Conservation (phyloP, 2,329 filamentous ascomycete species). For the Lasiodiplodia sp. region DNA sequence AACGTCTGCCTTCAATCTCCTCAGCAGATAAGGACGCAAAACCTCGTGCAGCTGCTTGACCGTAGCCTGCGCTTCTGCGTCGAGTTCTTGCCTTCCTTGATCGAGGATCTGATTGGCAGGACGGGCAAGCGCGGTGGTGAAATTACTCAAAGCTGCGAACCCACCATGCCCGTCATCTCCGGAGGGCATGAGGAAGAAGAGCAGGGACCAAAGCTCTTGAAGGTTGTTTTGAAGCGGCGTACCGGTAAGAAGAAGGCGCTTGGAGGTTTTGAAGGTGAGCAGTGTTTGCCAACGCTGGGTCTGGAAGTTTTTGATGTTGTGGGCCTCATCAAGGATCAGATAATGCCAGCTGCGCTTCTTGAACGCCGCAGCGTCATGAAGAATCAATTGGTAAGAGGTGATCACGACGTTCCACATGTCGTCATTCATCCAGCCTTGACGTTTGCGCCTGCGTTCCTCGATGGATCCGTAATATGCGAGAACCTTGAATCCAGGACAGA, state of each 20-base stretch:
- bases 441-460: slow-evolving; percentile 89
- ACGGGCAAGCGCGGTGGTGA: slow-evolving; percentile 94
- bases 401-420: slow-evolving; percentile 95
- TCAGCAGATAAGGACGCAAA: slow-evolving; percentile 86
- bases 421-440: slow-evolving; percentile 91
- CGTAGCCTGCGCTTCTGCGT: slow-evolving; percentile 89
- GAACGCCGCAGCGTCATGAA: slow-evolving; percentile 93
- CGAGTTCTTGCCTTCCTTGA: slow-evolving; percentile 90
- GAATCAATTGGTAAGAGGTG: slow-evolving; percentile 94
- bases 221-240: slow-evolving; percentile 97
- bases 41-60: slow-evolving; percentile 95
- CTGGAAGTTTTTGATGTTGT: slow-evolving; percentile 99
- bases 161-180: slow-evolving; percentile 83
- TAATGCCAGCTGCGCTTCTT: slow-evolving; percentile 95
- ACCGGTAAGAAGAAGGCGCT: slow-evolving; percentile 86
- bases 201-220: slow-evolving; percentile 93
- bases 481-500: slow-evolving; percentile 97
- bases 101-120: slow-evolving; percentile 96
- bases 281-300: slow-evolving; percentile 96
- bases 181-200: slow-evolving; percentile 96
- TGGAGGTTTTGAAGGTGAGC: slow-evolving; percentile 89
- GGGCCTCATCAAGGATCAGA: slow-evolving; percentile 96
- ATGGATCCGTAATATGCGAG: slow-evolving; percentile 95
- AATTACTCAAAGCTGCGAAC: slow-evolving; percentile 94
- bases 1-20: slow-evolving; percentile 92